Percentiles rank a stretch among this genome's conserved stretches.
Evolutionary conservation across 2,329 filamentous ascomycete genomes (phyloP).

Genomic region (Scedosporium apiospermum): DNA sequence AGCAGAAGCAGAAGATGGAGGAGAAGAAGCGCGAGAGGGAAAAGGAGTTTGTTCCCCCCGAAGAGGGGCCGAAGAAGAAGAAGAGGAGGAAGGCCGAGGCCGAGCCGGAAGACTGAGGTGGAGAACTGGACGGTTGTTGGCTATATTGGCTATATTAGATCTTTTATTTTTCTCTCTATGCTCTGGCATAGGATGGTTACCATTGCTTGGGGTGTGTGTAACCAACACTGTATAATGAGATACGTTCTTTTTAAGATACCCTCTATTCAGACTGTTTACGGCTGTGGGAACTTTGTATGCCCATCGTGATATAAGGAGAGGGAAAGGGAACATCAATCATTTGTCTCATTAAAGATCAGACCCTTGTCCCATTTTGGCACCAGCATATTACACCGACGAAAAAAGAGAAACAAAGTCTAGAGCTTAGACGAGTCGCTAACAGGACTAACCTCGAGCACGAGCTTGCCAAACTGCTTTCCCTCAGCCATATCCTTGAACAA

Average conservation of each 20-base stretch:
- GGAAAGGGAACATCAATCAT: too few species aligned
- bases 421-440: slow-evolving; percentile 27
- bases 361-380: too few species aligned
- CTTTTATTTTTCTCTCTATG: background rate
- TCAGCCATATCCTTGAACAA: slow-evolving; percentile 84
- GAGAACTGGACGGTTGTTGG: background rate
- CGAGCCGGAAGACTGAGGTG: slow-evolving; percentile 15
- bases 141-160: background rate
- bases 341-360: too few species aligned
- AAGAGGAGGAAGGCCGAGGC: slow-evolving; percentile 46
- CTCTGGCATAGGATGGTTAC: background rate
- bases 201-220: background rate
- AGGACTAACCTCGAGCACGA: slow-evolving; percentile 62
- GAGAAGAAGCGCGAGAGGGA: slow-evolving; percentile 80
- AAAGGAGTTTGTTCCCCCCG: slow-evolving; percentile 78
- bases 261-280: background rate
- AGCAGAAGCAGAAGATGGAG: slow-evolving; percentile 78
- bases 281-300: background rate
- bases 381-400: background rate
- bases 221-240: slow-evolving; percentile 2
- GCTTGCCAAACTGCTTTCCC: slow-evolving; percentile 82
- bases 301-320: background rate
- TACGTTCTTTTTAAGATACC: slow-evolving; percentile 4
- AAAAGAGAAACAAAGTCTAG: slow-evolving; percentile 15
- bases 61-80: slow-evolving; percentile 58